These are phyloP conservation scores for Blastomyces percursus DNA, from an alignment of 2,329 filamentous ascomycete species.

Conservation along the genomic window DNA sequence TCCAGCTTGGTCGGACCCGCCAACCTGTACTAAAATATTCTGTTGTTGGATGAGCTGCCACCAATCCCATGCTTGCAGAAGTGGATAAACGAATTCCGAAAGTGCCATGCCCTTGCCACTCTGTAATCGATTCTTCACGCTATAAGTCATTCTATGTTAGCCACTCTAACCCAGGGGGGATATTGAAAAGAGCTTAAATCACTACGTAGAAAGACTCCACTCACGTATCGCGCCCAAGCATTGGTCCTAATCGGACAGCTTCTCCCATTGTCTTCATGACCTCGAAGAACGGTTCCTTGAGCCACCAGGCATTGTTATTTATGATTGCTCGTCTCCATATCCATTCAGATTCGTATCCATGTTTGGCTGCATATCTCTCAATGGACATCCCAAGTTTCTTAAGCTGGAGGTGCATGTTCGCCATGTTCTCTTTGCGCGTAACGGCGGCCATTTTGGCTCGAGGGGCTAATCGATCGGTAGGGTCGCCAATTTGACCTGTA, in stretches of 20 bases:
- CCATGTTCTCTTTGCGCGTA: conserved; percentile 37
- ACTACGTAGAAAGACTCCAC: conserved; percentile 28
- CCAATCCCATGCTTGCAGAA: conserved; percentile 95
- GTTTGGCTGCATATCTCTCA: conserved; percentile 51
- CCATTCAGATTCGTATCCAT: conserved; percentile 53
- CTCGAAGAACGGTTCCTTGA: conserved; percentile 59
- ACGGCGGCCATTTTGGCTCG: conserved; percentile 29
- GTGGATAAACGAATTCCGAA: conserved; percentile 82
- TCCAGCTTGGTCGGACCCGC: conserved; percentile 90
- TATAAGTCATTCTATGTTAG: conserved; percentile 20
- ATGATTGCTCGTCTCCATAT: conserved; percentile 56
- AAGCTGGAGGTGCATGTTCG: conserved; percentile 40
- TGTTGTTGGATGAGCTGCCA: conserved; percentile 65
- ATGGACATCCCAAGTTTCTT: conserved; percentile 64
- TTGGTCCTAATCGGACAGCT: conserved; percentile 65
- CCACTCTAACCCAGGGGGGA: not conserved
- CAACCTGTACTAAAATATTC: conserved; percentile 73
- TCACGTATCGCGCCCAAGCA: conserved; percentile 81
- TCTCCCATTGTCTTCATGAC: conserved; percentile 64
- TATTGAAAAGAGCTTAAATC: not conserved
- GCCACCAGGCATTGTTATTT: conserved; percentile 81
- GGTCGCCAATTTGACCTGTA: conserved; percentile 38
- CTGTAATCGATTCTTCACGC: conserved; percentile 72
- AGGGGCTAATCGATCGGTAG: conserved; percentile 34
- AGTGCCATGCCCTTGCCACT: conserved; percentile 87